Evolutionary conservation across 345 rosid genomes (phyloP).

Genomic region (Dimocarpus longan): DNA sequence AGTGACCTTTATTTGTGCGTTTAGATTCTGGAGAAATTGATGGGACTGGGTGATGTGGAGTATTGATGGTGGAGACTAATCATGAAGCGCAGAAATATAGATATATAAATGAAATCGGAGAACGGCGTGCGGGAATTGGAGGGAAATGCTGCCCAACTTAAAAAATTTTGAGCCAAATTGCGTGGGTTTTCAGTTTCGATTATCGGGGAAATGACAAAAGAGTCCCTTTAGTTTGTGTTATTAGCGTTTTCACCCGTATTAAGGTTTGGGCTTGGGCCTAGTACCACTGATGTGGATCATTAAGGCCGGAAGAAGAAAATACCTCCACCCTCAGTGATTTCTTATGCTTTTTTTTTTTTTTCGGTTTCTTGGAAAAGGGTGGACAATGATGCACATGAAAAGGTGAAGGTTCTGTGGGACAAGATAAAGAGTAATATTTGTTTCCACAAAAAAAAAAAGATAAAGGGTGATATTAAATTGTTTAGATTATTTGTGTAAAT

Average conservation of each 20-base stretch:
- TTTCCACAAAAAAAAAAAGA: too few species aligned
- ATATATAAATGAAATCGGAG: not conserved
- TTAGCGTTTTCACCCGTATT: not conserved
- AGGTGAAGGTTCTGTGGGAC: too few species aligned
- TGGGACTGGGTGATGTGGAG: not conserved
- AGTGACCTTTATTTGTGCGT: not conserved
- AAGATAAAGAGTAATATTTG: too few species aligned
- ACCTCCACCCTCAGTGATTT: not conserved
- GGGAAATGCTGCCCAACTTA: slow-evolving; percentile 29
- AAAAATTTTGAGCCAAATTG: slow-evolving; percentile 9
- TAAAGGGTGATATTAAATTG: too few species aligned
- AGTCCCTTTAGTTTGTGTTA: not conserved
- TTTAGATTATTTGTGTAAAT: too few species aligned
- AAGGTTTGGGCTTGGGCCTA: not conserved
- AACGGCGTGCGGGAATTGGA: slow-evolving; percentile 29
- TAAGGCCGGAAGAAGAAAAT: not conserved
- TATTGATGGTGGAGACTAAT: slow-evolving; percentile 3
- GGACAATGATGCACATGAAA: too few species aligned
- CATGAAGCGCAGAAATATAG: not conserved
- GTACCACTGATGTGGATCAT: not conserved
- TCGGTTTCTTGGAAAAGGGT: too few species aligned
- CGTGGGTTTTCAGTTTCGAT: slow-evolving; percentile 20
- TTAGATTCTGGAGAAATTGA: not conserved
- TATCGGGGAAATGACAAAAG: not conserved
- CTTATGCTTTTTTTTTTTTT: too few species aligned